phyloP scores from a whole-genome alignment of 139 green algal species.

The Ulvella scutata region DNA sequence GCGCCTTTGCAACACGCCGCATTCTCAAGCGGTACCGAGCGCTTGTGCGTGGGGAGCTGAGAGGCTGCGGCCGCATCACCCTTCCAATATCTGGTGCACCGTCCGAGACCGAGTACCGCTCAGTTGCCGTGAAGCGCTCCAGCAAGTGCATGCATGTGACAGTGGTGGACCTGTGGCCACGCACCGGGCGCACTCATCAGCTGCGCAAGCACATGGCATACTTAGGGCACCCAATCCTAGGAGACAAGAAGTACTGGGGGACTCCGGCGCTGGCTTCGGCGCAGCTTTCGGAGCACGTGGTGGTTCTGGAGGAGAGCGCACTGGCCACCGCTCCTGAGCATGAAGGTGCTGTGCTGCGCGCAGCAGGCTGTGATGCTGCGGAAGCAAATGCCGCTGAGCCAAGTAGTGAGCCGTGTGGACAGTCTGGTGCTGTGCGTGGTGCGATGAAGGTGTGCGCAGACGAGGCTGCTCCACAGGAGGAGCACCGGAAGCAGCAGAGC shows the following conservation, averaged over 20 bases:
- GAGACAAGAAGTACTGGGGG: conserved; percentile 30
- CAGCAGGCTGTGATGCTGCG: not conserved
- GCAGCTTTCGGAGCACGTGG: not conserved
- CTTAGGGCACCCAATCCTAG: conserved; percentile 37
- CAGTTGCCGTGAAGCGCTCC: conserved; percentile 1
- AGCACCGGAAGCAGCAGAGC: too few species aligned
- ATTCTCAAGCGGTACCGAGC: conserved; percentile 38
- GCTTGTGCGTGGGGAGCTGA: conserved; percentile 25
- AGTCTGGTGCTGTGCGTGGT: not conserved
- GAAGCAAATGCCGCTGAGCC: not conserved
- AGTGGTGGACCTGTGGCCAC: conserved; percentile 32
- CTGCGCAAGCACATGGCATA: conserved; percentile 57
- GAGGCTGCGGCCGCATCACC: conserved; percentile 20
- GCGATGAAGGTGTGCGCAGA: not conserved
- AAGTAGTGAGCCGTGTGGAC: not conserved
- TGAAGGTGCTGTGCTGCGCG: not conserved
- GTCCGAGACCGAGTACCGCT: conserved; percentile 5
- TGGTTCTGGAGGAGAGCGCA: not conserved
- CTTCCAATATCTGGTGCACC: conserved; percentile 9
- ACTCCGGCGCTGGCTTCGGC: not conserved
- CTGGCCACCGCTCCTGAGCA: not conserved
- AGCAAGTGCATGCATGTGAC: conserved; percentile 20
- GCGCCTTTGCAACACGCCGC: conserved; percentile 16
- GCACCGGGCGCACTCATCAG: conserved; percentile 53
- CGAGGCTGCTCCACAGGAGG: not conserved